phyloP scores from a whole-genome alignment of 148 eudicot species.

The Vaccinium corymbosum region DNA sequence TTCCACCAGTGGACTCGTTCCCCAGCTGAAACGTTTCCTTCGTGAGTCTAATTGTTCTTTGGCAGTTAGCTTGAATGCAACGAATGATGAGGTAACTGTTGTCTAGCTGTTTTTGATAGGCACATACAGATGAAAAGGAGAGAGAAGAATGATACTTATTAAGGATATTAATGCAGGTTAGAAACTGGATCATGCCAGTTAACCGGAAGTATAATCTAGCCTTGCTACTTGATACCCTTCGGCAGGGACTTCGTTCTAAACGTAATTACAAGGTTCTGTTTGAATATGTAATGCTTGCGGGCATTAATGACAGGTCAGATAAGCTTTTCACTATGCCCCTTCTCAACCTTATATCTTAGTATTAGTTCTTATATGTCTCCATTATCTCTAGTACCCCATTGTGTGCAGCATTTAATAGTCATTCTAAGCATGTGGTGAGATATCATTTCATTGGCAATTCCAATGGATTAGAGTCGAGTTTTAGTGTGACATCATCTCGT shows the following conservation, averaged over 20 bases:
- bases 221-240: slow-evolving; percentile 73
- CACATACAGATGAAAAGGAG: background rate
- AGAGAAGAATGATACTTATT: background rate
- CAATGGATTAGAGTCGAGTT: too few species aligned
- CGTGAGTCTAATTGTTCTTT: slow-evolving; percentile 68
- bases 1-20: slow-evolving; percentile 95
- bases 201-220: slow-evolving; percentile 88
- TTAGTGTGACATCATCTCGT: too few species aligned
- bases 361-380: background rate
- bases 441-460: too few species aligned
- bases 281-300: slow-evolving; percentile 96
- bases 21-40: slow-evolving; percentile 80
- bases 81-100: slow-evolving; percentile 71
- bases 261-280: slow-evolving; percentile 78
- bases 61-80: slow-evolving; percentile 91
- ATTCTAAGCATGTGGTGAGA: background rate
- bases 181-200: slow-evolving; percentile 98
- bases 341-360: background rate
- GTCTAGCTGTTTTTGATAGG: slow-evolving; percentile 8
- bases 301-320: slow-evolving; percentile 89
- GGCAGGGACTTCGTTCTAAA: slow-evolving; percentile 57
- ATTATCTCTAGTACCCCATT: background rate
- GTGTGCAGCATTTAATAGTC: background rate
- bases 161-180: slow-evolving; percentile 44
- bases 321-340: slow-evolving; percentile 11